A percentile compares a stretch with the other conserved stretches of the same genome.
Conservation (phyloP, 2,329 filamentous ascomycete species). For the Neurospora sp. region DNA sequence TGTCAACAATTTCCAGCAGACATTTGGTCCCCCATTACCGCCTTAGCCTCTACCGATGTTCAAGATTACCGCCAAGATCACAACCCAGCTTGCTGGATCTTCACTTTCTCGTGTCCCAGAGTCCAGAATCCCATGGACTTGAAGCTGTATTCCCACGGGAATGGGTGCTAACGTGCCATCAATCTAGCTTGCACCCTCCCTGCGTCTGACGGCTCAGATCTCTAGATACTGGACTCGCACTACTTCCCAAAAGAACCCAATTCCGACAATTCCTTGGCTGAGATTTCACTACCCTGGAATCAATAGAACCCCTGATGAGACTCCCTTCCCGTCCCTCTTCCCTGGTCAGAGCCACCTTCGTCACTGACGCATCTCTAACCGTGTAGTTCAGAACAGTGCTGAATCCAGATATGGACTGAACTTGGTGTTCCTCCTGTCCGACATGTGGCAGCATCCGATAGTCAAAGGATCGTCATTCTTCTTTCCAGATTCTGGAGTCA, state of each 20-base stretch:
- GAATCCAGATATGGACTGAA: not conserved
- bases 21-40: not conserved
- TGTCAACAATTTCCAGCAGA: not conserved
- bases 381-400: not conserved
- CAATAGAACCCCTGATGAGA: not conserved
- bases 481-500: not conserved
- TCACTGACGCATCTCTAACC: not conserved
- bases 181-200: not conserved
- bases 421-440: not conserved
- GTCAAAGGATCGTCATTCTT: not conserved
- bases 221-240: not conserved
- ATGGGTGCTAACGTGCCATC: not conserved
- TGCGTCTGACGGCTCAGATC: not conserved
- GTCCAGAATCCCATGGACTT: not conserved
- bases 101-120: not conserved
- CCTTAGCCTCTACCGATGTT: not conserved
- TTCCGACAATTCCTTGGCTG: not conserved
- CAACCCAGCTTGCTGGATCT: not conserved
- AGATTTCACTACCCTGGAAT: not conserved
- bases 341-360: not conserved
- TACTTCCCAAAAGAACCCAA: not conserved
- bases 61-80: not conserved
- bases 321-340: not conserved
- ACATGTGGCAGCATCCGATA: not conserved
- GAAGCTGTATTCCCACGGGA: not conserved